Evolutionary conservation across 306 rosid species (phyloP), one percentile per base, ranked within the genome.

Genomic region (Morella rubra): DNA sequence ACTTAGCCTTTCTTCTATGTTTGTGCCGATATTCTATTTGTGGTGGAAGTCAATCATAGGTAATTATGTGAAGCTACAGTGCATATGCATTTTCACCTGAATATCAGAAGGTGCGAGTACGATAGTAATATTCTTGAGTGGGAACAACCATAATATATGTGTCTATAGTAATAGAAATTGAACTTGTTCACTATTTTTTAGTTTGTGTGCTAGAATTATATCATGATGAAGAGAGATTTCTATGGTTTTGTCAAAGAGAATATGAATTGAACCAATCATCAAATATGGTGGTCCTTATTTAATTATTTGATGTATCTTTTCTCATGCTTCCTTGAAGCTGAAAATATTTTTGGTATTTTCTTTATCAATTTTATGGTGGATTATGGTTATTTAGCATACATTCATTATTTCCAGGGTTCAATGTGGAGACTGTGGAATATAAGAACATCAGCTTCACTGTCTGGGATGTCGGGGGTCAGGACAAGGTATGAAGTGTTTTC

Each of bases 401-500:
- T 8, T 16, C 45, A 51, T 61, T 73, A 75, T 61, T 77, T 71
- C 61, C 84, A 95, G 99, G 99, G 74, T 96, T 96, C 86, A 96
- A 96, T 81, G 99, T 96, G 82, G 99, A 96, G 88, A 96, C 99
- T 9, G 99, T 96, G 71, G 99, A 96, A 73, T 96, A 96, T 89
- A 96, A 96, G 86, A 96, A 96, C 87, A 96, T 96, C 77, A 96
- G 99, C 90, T 96, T 96, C 93, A 96, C 99, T 0, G 99, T 96
- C 71, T 96, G 99, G 99, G 99, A 96, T 88, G 99, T 96, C 11
- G 99, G 99, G 53, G 99, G 99, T 77, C 99, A 96, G 75, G 99
- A 96, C 87, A 96, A 96, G 99, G 99, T 92, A 74, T 77, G 73
- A 40, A 52, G 16, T 81, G 69, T 58, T 73, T 59, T 77, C 72